Conservation (phyloP, 352 stramenopile species). For the Globisporangium nagaii region DNA sequence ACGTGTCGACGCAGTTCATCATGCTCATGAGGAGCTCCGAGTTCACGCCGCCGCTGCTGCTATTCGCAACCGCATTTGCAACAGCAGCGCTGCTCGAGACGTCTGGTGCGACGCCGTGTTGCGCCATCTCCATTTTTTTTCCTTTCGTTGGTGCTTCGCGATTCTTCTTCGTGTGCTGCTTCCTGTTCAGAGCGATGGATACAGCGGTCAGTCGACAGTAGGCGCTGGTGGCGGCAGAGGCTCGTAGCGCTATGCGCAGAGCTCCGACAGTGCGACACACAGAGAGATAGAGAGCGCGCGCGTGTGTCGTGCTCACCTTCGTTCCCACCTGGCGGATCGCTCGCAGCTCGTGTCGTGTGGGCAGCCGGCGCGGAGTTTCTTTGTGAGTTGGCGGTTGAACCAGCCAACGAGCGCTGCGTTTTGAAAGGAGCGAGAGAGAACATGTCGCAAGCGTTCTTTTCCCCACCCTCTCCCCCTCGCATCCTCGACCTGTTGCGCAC, state of each 20-base stretch:
- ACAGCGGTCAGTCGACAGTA: not conserved
- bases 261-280: not conserved
- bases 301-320: not conserved
- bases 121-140: not conserved
- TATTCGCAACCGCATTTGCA: not conserved
- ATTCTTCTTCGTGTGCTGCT: too few species aligned
- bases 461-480: not conserved
- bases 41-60: slow-evolving; percentile 36
- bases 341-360: too few species aligned
- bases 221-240: not conserved
- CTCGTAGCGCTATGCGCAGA: too few species aligned
- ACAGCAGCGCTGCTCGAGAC: not conserved
- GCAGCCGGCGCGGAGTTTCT: slow-evolving; percentile 4
- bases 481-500: too few species aligned
- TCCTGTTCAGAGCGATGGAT: too few species aligned
- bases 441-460: slow-evolving; percentile 10
- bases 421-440: slow-evolving; percentile 1
- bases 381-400: slow-evolving; percentile 1
- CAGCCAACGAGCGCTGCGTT: not conserved
- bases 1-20: slow-evolving; percentile 85
- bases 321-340: not conserved
- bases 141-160: not conserved
- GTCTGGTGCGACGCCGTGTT: slow-evolving; percentile 1
- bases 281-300: not conserved
- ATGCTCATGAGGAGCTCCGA: slow-evolving; percentile 71